Evolutionary conservation across 805 yeast genomes (phyloP), one percentile per base, ranked within the genome.

Genomic region (Kluyveromyces starmeri): DNA sequence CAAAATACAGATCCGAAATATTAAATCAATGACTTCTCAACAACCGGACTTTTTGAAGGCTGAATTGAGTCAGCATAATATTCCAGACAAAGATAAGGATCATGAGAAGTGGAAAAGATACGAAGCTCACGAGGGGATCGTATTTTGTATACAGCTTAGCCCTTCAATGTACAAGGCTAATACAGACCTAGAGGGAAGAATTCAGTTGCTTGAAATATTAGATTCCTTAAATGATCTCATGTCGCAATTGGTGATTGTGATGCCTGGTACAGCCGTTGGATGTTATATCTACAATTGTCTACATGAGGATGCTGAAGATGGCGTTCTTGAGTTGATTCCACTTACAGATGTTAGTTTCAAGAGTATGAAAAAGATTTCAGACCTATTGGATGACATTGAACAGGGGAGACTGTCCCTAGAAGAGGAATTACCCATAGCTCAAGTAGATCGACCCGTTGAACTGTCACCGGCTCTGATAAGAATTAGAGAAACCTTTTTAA

Each of bases 221-320:
- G 64, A 65, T 10, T 67, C 81, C 2, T 62, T 83, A 5, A 62
- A 68, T 34, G 75, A 72, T n/a, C 59, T 84, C 22, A 70, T 85
- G 59, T 65, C 78, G 3, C 78, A 75, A 32, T 61, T 83, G 38
- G 73, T 81, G 2, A 73, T 81, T 21, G 67, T 79, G 0, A 57
- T 73, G 24, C 83, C 86, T 1, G 64, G 66, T 28, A 79, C 89
- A 1, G 88, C 84, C 0, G 62, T 84, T 17, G 96, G 95, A 0
- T 71, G 86, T 30, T 72, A 77, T 47, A 50, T 81, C 11, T 74
- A 71, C 57, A 74, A 71, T 49, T 70, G 71, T 54, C 47, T 42
- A 34, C 61, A 35, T 36, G 58, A 66, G 0, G 58, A 55, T 19
- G 44, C 56, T 33, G 53, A 60, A n/a, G 42, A 49, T 10, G 75